Percentiles rank a stretch among this genome's conserved stretches.
phyloP scores from a whole-genome alignment of 768 basidiomycete species.

The Russula vinacea region DNA sequence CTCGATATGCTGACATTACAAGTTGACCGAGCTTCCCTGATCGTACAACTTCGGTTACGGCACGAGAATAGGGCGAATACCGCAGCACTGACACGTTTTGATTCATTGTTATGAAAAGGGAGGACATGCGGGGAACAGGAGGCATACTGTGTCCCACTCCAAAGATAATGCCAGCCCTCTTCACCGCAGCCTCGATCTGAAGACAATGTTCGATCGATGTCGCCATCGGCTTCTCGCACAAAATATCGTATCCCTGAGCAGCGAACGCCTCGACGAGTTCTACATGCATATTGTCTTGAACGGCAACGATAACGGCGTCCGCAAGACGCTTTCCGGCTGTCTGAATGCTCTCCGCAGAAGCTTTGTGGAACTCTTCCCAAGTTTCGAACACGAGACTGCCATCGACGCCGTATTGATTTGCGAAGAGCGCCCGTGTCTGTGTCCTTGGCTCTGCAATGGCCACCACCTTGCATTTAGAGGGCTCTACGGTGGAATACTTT shows the following conservation, averaged over 20 bases:
- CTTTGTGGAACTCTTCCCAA: constrained; percentile 67
- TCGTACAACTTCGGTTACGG: constrained; percentile 63
- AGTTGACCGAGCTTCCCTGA: constrained; percentile 72
- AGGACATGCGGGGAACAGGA: not conserved
- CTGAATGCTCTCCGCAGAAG: constrained; percentile 62
- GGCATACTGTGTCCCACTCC: constrained; percentile 80
- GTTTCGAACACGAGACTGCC: constrained; percentile 64
- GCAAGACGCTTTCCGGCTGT: constrained; percentile 68
- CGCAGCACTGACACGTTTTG: constrained; percentile 59
- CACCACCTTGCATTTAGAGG: constrained; percentile 69
- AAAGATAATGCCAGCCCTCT: constrained; percentile 69
- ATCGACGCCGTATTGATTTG: constrained; percentile 56
- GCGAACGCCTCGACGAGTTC: constrained; percentile 74
- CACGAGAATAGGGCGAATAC: constrained; percentile 80
- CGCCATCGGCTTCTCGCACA: constrained; percentile 94
- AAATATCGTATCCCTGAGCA: constrained; percentile 78
- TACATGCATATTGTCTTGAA: constrained; percentile 76
- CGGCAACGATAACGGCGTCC: constrained; percentile 77
- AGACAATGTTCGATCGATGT: constrained; percentile 70
- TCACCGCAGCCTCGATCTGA: constrained; percentile 68
- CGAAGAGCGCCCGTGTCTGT: constrained; percentile 58
- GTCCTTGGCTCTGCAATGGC: constrained; percentile 82
- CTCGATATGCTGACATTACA: constrained; percentile 79
- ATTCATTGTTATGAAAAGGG: not conserved
- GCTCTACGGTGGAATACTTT: constrained; percentile 54